Evolutionary conservation across 164 flowering plant species (phyloP).

Genomic region (Cinnamomum chago): DNA sequence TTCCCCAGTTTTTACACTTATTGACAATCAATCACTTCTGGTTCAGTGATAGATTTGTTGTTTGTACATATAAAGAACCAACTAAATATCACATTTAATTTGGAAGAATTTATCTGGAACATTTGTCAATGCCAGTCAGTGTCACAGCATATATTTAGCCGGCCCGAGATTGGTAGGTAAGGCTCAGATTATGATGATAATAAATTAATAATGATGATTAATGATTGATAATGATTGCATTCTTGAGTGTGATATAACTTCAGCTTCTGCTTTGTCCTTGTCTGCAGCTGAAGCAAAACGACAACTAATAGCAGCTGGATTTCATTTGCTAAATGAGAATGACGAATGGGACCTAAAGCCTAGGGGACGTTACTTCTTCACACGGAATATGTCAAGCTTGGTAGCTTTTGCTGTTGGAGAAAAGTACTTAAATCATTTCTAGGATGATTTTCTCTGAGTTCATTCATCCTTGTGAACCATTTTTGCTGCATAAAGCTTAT

Average conservation of each 20-base stretch:
- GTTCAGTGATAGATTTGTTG: not conserved
- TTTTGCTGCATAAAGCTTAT: not conserved
- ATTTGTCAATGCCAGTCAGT: too few relatives aligned
- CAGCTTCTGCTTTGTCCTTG: not conserved
- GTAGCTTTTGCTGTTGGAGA: constrained; percentile 90
- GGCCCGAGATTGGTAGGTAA: too few relatives aligned
- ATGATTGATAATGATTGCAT: not conserved
- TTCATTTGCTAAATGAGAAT: constrained; percentile 70
- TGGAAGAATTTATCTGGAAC: not conserved
- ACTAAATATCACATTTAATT: not conserved
- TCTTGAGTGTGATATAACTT: not conserved
- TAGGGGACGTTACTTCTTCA: constrained; percentile 88
- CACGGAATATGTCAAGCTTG: constrained; percentile 89
- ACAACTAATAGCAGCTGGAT: constrained; percentile 75
- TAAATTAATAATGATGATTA: too few relatives aligned
- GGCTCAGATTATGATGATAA: not conserved
- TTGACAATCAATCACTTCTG: not conserved
- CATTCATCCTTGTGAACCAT: not conserved
- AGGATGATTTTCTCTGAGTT: not conserved
- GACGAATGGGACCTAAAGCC: constrained; percentile 96
- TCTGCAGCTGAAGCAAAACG: constrained; percentile 86
- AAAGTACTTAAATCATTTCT: constrained; percentile 47
- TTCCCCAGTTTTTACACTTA: not conserved
- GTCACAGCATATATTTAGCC: too few relatives aligned
- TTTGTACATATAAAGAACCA: not conserved